Evolutionary conservation across 208 protist species (phyloP).

Genomic region (Leishmania martiniquensis): DNA sequence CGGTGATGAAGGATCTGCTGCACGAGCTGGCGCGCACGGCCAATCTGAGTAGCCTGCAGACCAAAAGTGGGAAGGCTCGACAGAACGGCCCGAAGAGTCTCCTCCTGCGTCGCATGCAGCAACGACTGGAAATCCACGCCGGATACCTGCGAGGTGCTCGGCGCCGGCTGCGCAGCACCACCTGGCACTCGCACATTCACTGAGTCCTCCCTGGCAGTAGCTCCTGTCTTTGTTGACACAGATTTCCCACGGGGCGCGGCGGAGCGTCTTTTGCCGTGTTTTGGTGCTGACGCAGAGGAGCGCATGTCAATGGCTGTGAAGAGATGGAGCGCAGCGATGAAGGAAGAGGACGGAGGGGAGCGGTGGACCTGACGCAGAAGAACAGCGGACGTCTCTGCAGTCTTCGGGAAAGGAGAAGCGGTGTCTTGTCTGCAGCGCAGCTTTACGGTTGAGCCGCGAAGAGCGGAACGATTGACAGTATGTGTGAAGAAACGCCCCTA

Average conservation of each 20-base stretch:
- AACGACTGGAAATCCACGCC: conserved; percentile 65
- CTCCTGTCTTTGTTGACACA: neutral
- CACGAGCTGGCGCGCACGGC: conserved; percentile 63
- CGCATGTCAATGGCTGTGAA: neutral
- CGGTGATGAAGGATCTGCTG: conserved; percentile 65
- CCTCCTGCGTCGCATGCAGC: conserved; percentile 45
- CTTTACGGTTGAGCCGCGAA: neutral
- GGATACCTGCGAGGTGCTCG: neutral
- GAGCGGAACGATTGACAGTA: no score
- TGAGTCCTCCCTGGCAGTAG: neutral
- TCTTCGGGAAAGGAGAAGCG: neutral
- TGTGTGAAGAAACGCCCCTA: neutral
- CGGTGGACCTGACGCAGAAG: neutral
- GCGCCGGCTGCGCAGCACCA: neutral
- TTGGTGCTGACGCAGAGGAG: neutral
- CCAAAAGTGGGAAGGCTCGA: conserved; percentile 44
- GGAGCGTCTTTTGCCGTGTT: neutral
- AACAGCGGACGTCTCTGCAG: neutral
- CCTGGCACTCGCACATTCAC: neutral
- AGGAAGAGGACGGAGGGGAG: neutral
- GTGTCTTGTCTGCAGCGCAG: neutral
- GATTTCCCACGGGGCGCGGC: neutral
- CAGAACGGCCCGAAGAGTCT: conserved; percentile 57
- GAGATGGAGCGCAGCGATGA: neutral
- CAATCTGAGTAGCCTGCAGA: conserved; percentile 83